phyloP scores from a whole-genome alignment of 2,329 filamentous ascomycete genomes.

The Colletotrichum chlorophyti region DNA sequence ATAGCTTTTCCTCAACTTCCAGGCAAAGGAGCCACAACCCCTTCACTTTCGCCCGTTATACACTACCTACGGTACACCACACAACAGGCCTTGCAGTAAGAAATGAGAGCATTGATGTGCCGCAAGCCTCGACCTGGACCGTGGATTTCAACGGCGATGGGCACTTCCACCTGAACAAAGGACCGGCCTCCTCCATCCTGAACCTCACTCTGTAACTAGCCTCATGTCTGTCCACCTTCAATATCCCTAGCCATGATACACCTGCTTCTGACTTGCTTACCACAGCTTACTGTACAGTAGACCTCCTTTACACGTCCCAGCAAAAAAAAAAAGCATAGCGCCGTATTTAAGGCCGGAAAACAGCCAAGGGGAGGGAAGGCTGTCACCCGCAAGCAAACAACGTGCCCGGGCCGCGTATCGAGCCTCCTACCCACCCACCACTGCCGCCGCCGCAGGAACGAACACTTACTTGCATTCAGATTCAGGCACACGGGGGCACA shows the following conservation, averaged over 20 bases:
- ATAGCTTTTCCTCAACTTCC: too few species aligned
- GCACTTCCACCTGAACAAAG: background rate
- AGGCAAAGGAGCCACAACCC: too few species aligned
- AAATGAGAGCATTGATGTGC: constrained; percentile 9
- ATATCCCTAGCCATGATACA: too few species aligned
- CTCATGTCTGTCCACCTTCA: too few species aligned
- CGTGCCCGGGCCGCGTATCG: constrained; percentile 24
- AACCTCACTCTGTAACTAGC: too few species aligned
- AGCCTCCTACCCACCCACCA: constrained; percentile 9
- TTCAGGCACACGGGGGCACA: constrained; percentile 7
- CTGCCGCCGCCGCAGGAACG: constrained; percentile 21
- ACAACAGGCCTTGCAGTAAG: background rate
- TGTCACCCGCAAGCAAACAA: constrained; percentile 24
- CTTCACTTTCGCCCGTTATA: too few species aligned
- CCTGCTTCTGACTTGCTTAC: too few species aligned
- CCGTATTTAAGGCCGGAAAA: constrained; percentile 4
- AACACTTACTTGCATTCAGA: constrained; percentile 13
- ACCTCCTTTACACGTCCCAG: background rate
- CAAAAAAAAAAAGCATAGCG: constrained; percentile 12
- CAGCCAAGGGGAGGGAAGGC: constrained; percentile 10
- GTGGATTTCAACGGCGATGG: background rate
- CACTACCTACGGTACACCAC: too few species aligned
- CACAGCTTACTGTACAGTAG: too few species aligned
- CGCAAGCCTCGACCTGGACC: constrained; percentile 3
- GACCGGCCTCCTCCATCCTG: constrained; percentile 9